phyloP scores from a whole-genome alignment of 2,329 filamentous ascomycete genomes.

The Magnaporthales sp. region DNA sequence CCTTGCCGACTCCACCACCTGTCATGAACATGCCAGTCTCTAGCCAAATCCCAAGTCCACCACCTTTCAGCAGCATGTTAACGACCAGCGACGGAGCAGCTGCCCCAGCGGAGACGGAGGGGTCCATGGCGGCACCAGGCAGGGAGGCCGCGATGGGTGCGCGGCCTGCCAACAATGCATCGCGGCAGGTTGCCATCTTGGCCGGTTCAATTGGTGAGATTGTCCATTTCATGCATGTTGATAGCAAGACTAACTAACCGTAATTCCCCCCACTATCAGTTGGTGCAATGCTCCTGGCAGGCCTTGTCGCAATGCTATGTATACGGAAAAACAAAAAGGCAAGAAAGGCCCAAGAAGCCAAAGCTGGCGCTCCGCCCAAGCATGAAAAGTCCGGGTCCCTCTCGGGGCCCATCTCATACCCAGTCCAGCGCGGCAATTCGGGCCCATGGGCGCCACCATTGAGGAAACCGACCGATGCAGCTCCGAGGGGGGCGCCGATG shows the following conservation, averaged over 20 bases:
- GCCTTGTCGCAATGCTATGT: neutral
- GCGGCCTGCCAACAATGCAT: neutral
- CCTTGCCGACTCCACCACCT: neutral
- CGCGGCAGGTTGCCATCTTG: neutral
- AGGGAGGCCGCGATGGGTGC: neutral
- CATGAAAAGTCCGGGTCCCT: neutral
- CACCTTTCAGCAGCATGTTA: neutral
- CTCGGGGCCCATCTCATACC: neutral
- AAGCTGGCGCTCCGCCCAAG: neutral
- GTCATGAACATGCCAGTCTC: neutral
- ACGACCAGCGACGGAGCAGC: neutral
- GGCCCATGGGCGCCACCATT: neutral
- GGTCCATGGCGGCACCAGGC: neutral
- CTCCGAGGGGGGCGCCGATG: neutral
- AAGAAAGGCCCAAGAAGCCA: neutral
- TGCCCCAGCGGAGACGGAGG: neutral
- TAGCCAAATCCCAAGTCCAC: neutral
- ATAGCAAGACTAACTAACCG: neutral
- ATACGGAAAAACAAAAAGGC: constrained; percentile 1
- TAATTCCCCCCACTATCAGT: neutral
- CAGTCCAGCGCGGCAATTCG: neutral
- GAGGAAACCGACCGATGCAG: neutral
- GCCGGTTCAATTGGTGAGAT: neutral
- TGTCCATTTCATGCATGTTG: neutral
- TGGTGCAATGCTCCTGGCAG: neutral